Evolutionary conservation across 345 rosid species (phyloP).

Genomic region (Eucalyptus sp.): DNA sequence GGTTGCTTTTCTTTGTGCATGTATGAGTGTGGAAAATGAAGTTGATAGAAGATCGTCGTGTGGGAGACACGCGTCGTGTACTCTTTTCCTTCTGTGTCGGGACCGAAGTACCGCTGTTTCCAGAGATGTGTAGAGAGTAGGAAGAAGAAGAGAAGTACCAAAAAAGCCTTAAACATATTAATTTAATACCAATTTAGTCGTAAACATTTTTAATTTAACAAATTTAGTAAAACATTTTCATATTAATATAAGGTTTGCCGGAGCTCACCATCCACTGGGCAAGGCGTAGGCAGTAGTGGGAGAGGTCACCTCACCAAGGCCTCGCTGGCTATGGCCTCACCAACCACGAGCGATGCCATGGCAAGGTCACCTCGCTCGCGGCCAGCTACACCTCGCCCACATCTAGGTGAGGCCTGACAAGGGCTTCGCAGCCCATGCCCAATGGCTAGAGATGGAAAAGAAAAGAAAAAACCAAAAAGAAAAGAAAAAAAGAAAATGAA

Average conservation of each 20-base stretch:
- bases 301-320: too few species aligned
- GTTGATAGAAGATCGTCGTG: not conserved
- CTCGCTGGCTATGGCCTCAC: rapidly evolving
- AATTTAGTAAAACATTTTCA: not conserved
- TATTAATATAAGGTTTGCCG: too few species aligned
- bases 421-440: not conserved
- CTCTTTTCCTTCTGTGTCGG: rapidly evolving
- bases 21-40: not conserved
- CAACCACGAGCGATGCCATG: too few species aligned
- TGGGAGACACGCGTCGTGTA: not conserved
- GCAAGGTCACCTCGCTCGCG: rapidly evolving
- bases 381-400: too few species aligned
- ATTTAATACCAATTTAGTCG: rapidly evolving
- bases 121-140: not conserved
- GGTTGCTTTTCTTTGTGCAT: not conserved
- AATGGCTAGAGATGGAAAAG: rapidly evolving
- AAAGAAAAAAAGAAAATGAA: too few species aligned
- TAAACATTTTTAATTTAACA: rapidly evolving
- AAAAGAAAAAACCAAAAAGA: too few species aligned
- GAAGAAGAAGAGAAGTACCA: not conserved
- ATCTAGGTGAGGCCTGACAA: not conserved
- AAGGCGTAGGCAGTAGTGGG: too few species aligned
- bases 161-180: rapidly evolving
- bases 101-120: rapidly evolving
- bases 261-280: too few species aligned